These are phyloP conservation scores for Aspergillus sp. DNA, from an alignment of 2,329 filamentous ascomycete species.

Conservation along the genomic window DNA sequence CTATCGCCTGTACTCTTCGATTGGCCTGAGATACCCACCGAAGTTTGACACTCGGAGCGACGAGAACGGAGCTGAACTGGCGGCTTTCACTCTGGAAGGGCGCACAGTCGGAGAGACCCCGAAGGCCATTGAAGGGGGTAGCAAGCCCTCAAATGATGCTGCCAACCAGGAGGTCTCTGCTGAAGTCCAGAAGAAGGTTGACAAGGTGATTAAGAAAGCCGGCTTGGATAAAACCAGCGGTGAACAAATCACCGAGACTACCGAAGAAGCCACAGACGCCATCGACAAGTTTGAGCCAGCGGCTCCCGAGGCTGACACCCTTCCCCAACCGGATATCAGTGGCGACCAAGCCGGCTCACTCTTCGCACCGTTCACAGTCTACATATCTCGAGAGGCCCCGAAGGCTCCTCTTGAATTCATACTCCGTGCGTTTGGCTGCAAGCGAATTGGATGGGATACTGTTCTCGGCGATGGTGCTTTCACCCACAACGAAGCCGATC, in stretches of 20 bases:
- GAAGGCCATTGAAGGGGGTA: constrained; percentile 53
- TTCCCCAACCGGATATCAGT: constrained; percentile 73
- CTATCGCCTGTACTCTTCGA: constrained; percentile 86
- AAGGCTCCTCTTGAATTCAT: constrained; percentile 89
- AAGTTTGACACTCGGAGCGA: constrained; percentile 88
- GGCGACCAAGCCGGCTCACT: constrained; percentile 70
- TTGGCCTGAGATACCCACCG: constrained; percentile 91
- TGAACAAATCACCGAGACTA: constrained; percentile 44
- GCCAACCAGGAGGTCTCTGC: constrained; percentile 61
- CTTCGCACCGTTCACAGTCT: constrained; percentile 87
- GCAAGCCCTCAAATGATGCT: constrained; percentile 54
- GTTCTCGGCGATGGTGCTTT: constrained; percentile 89
- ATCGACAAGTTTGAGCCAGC: constrained; percentile 92
- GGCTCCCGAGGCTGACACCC: constrained; percentile 78
- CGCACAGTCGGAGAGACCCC: constrained; percentile 55
- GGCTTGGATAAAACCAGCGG: constrained; percentile 43
- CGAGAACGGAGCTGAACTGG: constrained; percentile 84
- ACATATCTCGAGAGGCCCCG: constrained; percentile 89
- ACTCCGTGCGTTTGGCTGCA: constrained; percentile 90
- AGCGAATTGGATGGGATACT: constrained; percentile 90
- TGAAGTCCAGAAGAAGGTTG: constrained; percentile 68
- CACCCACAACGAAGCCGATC: constrained; percentile 83
- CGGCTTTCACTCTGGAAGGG: constrained; percentile 86
- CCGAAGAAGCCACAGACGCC: constrained; percentile 56
- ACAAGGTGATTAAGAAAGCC: constrained; percentile 49